phyloP scores from a whole-genome alignment of 345 rosid species.

The Arabis alpina region DNA sequence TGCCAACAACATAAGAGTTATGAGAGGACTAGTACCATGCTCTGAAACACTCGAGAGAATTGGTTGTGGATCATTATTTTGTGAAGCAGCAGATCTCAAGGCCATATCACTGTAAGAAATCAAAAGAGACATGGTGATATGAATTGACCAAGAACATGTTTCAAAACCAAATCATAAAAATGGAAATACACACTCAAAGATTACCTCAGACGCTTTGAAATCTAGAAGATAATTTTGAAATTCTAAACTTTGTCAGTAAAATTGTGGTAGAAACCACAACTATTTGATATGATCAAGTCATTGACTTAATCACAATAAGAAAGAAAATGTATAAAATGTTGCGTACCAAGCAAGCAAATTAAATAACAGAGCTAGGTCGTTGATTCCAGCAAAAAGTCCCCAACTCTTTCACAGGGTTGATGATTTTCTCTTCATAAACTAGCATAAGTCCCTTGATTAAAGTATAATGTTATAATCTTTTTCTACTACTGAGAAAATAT shows the following conservation, averaged over 20 bases:
- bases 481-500: too few species aligned
- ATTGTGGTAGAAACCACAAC: not conserved
- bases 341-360: slow-evolving; percentile 9
- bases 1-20: not conserved
- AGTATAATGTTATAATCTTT: too few species aligned
- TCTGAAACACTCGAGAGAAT: slow-evolving; percentile 11
- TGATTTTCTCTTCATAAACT: too few species aligned
- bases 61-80: slow-evolving; percentile 25
- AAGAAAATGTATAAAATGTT: slow-evolving; percentile 16
- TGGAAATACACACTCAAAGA: not conserved
- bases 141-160: not conserved
- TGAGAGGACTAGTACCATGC: not conserved
- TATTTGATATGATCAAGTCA: slow-evolving; percentile 10
- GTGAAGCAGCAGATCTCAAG: slow-evolving; percentile 10
- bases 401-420: too few species aligned
- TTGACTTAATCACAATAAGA: slow-evolving; percentile 13
- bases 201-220: slow-evolving; percentile 16
- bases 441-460: too few species aligned
- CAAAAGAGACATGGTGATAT: not conserved
- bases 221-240: not conserved
- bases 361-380: too few species aligned
- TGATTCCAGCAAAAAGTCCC: too few species aligned
- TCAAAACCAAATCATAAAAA: too few species aligned
- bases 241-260: not conserved
- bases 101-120: not conserved